Conservation (phyloP, 1,139 yeast species). For the Candida tropicalis region DNA sequence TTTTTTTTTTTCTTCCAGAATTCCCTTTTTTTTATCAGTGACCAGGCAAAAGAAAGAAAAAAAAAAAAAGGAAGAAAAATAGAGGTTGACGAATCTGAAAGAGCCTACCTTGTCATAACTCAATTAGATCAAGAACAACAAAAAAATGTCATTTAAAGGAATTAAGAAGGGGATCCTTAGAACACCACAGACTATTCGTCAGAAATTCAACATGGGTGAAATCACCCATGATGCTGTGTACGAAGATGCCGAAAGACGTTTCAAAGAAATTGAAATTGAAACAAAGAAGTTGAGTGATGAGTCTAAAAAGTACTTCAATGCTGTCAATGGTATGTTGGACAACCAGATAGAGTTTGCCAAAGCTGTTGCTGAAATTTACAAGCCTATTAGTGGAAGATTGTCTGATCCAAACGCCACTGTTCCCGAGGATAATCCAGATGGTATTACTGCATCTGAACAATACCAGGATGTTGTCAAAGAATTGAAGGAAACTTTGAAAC, state of each 20-base stretch:
- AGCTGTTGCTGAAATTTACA: constrained; percentile 93
- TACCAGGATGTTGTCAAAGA: constrained; percentile 87
- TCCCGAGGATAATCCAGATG: constrained; percentile 95
- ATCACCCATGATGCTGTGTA: constrained; percentile 86
- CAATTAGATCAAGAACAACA: not conserved
- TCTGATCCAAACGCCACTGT: constrained; percentile 84
- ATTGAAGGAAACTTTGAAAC: constrained; percentile 80
- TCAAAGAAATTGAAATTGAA: constrained; percentile 86
- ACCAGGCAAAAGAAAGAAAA: too few species aligned
- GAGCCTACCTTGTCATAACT: too few species aligned
- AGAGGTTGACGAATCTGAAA: too few species aligned
- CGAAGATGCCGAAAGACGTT: constrained; percentile 92
- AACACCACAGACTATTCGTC: constrained; percentile 81
- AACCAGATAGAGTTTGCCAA: constrained; percentile 92
- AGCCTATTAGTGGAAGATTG: constrained; percentile 90
- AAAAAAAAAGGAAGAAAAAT: too few species aligned
- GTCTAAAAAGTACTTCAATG: constrained; percentile 82
- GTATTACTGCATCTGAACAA: constrained; percentile 91
- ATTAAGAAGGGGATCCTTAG: constrained; percentile 82
- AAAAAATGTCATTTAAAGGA: constrained; percentile 92
- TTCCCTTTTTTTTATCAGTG: too few species aligned
- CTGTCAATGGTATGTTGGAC: constrained; percentile 90
- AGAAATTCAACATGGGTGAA: constrained; percentile 83
- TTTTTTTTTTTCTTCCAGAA: too few species aligned
- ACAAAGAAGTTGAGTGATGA: constrained; percentile 90